Percentiles rank a stretch among this genome's conserved stretches.
These are phyloP conservation scores for Drechslerella stenobrocha DNA, from an alignment of 2,329 filamentous ascomycete genomes.

Conservation along the genomic window DNA sequence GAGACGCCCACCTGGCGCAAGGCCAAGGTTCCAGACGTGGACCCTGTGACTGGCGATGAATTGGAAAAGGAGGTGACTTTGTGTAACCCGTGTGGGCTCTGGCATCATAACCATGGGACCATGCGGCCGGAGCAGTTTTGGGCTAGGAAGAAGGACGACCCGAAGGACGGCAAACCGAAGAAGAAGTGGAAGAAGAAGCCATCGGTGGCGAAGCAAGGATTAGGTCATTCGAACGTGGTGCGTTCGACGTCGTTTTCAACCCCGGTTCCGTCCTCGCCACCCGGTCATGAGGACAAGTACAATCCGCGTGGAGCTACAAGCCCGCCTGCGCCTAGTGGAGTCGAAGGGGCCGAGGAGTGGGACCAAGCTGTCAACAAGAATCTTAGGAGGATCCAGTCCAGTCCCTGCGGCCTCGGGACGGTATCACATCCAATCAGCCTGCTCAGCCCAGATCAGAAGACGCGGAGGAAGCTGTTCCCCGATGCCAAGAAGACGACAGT, in stretches of 20 bases:
- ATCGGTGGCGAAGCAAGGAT: slow-evolving; percentile 29
- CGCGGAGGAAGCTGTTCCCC: slow-evolving; percentile 41
- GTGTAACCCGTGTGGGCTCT: slow-evolving; percentile 95
- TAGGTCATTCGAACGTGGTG: slow-evolving; percentile 13
- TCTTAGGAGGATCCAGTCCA: slow-evolving; percentile 65
- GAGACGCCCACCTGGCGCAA: slow-evolving; percentile 96
- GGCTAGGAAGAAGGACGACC: slow-evolving; percentile 60
- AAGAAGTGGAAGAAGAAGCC: slow-evolving; percentile 47
- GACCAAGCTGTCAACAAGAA: slow-evolving; percentile 58
- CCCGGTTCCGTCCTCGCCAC: slow-evolving; percentile 35
- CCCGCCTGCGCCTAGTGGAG: slow-evolving; percentile 36
- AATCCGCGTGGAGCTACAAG: slow-evolving; percentile 50
- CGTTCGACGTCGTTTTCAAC: not conserved
- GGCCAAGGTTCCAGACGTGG: slow-evolving; percentile 64
- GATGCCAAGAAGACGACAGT: slow-evolving; percentile 28
- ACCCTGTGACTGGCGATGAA: slow-evolving; percentile 66
- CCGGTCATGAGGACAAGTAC: slow-evolving; percentile 31
- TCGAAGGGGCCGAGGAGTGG: slow-evolving; percentile 50
- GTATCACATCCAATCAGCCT: slow-evolving; percentile 36
- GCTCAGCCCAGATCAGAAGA: slow-evolving; percentile 44
- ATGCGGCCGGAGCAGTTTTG: slow-evolving; percentile 84
- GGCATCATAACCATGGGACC: slow-evolving; percentile 82
- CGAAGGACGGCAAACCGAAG: slow-evolving; percentile 51
- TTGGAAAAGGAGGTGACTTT: slow-evolving; percentile 72
- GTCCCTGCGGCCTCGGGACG: slow-evolving; percentile 58